Base-by-base conservation (phyloP, 2,329 filamentous ascomycete species). In the Arthroderma sp. region DNA sequence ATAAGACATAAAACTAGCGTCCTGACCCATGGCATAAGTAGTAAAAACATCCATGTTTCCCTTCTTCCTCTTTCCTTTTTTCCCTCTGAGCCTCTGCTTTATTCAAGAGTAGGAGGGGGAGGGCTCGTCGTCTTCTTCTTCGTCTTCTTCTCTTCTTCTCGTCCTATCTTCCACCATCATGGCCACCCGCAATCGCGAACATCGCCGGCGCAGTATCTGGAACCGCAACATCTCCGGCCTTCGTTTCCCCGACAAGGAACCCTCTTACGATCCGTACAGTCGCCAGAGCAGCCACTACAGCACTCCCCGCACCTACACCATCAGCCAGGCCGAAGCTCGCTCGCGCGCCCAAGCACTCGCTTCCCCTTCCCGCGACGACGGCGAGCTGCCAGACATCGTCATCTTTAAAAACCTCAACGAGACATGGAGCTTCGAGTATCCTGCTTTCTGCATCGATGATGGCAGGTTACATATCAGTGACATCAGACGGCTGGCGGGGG, bases 371-470 rank as follows among this genome's bases (percentile, higher is more conserved):
- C 15, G 21, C 1, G 59, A 58, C 11, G 65, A 68, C 28, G 70
- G 72, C 8, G 62, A 65, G 23, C 69, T 66, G 17, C 75, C 75
- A 0, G 75, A 77, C 63, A 68, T 72, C 37, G 67, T 77, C 53
- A 63, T 72, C 37, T 67, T 77, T 41, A 71, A 70, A 56, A 72
- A 76, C 63, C 73, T 70, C 55, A 70, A 70, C 54, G 68, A 67
- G 44, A 70, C 69, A 25, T 73, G 76, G 62, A 69, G 70, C 13
- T 64, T 77, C 38, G 68, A 71, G 51, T 77, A 76, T 63, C 70
- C 69, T 6, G 68, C 75, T 25, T 77, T 73, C 61, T 70, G 73
- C 8, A 76, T 77, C 64, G 72, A 71, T 56, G 75, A 77, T 59
- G 73, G 73, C 9, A 63, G 63, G n/a, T 63, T 76, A 47, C 73